A percentile compares a stretch with the other conserved stretches of the same genome.
phyloP scores from a whole-genome alignment of 1,284 basidiomycete genomes.

The Pseudozyma thailandica region DNA sequence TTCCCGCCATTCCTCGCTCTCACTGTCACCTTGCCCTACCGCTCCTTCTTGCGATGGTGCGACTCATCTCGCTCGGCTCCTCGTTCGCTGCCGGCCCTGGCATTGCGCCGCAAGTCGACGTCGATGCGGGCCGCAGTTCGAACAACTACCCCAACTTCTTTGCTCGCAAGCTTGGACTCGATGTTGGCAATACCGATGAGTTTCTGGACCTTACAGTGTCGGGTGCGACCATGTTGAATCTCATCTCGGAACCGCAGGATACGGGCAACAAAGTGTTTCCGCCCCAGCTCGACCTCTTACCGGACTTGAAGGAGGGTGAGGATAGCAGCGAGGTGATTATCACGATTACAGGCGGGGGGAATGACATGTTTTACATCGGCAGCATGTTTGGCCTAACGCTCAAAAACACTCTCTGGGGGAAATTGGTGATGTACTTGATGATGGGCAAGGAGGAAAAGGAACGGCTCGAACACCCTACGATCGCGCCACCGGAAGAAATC shows the following conservation, averaged over 20 bases:
- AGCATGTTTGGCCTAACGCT: conserved; percentile 28
- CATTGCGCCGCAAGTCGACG: conserved; percentile 20
- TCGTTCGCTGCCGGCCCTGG: conserved; percentile 37
- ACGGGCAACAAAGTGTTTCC: conserved; percentile 17
- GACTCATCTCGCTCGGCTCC: conserved; percentile 23
- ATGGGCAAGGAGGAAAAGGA: conserved; percentile 8
- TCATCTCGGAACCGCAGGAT: conserved; percentile 20
- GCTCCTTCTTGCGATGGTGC: too few species aligned
- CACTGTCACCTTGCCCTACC: background rate
- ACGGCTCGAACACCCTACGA: conserved; percentile 3
- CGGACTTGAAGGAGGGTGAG: conserved; percentile 1
- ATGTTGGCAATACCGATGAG: background rate
- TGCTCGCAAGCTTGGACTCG: conserved; percentile 17
- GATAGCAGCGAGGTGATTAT: conserved; percentile 20
- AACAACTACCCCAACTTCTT: conserved; percentile 36
- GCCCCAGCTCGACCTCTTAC: conserved; percentile 16
- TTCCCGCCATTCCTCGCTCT: background rate
- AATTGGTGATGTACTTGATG: conserved; percentile 5
- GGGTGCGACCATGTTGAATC: conserved; percentile 24
- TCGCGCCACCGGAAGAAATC: conserved; percentile 14
- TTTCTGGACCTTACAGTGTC: conserved; percentile 32
- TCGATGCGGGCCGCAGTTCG: conserved; percentile 23
- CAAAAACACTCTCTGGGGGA: conserved; percentile 23
- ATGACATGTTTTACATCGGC: conserved; percentile 40
- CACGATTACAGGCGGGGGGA: conserved; percentile 27